Base-by-base conservation (phyloP, 495 filamentous ascomycete species). In the Trichoderma gamsii region DNA sequence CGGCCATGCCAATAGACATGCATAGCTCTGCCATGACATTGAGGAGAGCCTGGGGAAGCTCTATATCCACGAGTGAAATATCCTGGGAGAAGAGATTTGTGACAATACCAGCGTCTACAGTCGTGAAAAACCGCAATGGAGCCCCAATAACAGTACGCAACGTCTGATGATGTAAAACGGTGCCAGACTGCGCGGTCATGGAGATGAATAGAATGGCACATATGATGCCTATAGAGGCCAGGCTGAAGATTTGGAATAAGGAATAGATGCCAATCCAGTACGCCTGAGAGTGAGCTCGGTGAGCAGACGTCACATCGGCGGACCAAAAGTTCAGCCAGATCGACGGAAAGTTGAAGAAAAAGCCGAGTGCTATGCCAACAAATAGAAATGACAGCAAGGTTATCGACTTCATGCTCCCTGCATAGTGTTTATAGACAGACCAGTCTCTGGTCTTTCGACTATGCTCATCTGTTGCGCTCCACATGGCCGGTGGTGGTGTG, bases 361-460 rank as follows among this genome's bases (percentile, higher is more conserved):
- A 76, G 8, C 71, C 69, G 29, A 74, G 72, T 41, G 70, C 73
- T n/a, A 67, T 35, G 41, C 73, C 72, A 11, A 69, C 70, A 13
- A 72, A 18, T 3, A 82, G 72, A 70, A 86, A 86, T 12, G 83
- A 64, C 9, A 81, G 23, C 0, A 77, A 78, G 0, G 78, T 75
- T 12, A 79, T 41, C 79, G 76, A 80, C 15, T 85, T 85, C 27
- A 86, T 80, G 0, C 82, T 78, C 51, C 74, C 74, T 66, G 83
- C 69, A 67, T 87, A 87, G 70, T 85, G 86, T 7, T 75, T 68
- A 71, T 87, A 87, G 65, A 87, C 79, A 16, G 83, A 76, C 8
- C 84, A 71, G 67, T 87, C 85, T 16, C 84, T 83, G 7, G 82
- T 79, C 41, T 72, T 72, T 8, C 79, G 73, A 38, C 78, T 79